Evolutionary conservation across 306 rosid species (phyloP), one percentile per base, ranked within the genome.

Genomic region (Albizia julibrissin): DNA sequence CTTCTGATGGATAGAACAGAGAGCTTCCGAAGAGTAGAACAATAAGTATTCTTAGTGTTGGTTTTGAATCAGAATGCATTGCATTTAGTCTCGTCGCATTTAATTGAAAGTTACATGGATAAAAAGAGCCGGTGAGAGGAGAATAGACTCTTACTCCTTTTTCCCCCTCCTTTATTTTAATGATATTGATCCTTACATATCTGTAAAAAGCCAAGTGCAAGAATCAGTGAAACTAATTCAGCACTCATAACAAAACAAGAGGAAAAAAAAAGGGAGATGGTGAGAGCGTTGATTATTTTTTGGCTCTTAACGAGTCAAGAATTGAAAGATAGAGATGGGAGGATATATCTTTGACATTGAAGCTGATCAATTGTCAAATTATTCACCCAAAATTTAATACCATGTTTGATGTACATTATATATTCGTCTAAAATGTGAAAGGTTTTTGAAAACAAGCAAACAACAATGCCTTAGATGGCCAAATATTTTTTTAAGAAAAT

Each of bases 251-350:
- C 31, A 44, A n/a, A 59, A 21, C 69, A 54, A 83, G 27, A 34
- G 34, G 33, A 42, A 10, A 10, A 42, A 42, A 10, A 10, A 0
- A 24, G 34, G 26, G 18, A 11, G 49, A 16, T 26, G 10, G 83
- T 14, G 69, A 64, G 21, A 0, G 83, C 24, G 56, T 62, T 80
- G 71, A 66, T 77, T 47, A 44, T 67, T 59, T 56, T 72, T 83
- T 54, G 59, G 56, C 81, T 86, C 77, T 86, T 69, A 22, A 70
- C 49, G 26, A 11, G 24, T 39, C 47, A 47, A 22, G 34, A 64
- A 83, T 80, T 80, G 83, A 80, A 83, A 80, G 84, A 78, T 37
- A 47, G 74, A 39, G 79, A 77, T 72, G 82, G 81, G 68, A 13
- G 80, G 62, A 22, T 43, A 6, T 43, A 61, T 85, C 80, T 76